Conservation (phyloP, 2,329 filamentous ascomycete genomes). For the Botryosphaeria agaves region DNA sequence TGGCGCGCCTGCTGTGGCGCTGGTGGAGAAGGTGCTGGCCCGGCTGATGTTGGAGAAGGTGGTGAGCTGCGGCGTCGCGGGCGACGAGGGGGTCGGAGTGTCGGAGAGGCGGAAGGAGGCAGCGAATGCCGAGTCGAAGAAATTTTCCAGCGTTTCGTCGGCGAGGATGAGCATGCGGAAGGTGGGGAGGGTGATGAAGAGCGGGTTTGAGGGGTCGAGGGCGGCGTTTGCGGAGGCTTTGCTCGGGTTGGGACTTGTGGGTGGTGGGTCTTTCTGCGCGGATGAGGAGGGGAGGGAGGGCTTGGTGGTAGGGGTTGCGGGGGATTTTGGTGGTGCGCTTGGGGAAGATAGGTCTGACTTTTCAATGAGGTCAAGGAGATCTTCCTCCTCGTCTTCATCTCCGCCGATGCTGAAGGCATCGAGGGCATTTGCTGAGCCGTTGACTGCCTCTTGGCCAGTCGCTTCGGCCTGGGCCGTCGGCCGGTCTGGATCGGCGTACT, state of each 20-base stretch:
- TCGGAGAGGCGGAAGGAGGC: conserved; percentile 81
- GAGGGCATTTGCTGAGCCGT: conserved; percentile 20
- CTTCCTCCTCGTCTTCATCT: conserved; percentile 41
- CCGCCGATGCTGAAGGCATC: conserved; percentile 61
- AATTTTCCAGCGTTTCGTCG: conserved; percentile 87
- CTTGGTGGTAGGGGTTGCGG: conserved; percentile 11
- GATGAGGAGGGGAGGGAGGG: conserved; percentile 13
- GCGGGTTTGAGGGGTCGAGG: conserved; percentile 77
- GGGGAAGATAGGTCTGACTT: not conserved
- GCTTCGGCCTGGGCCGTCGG: conserved; percentile 36
- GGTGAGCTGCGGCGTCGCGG: conserved; percentile 52
- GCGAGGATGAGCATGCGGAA: conserved; percentile 98
- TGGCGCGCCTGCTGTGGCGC: conserved; percentile 3
- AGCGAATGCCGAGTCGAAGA: conserved; percentile 93
- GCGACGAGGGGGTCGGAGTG: conserved; percentile 28
- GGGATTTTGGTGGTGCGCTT: conserved; percentile 11
- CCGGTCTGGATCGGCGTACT: conserved; percentile 90
- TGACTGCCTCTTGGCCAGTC: conserved; percentile 14
- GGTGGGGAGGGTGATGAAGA: conserved; percentile 90
- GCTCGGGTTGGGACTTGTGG: conserved; percentile 39
- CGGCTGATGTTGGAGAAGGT: conserved; percentile 59
- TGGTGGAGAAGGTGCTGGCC: conserved; percentile 17
- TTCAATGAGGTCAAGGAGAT: conserved; percentile 47
- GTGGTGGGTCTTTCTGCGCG: conserved; percentile 10
- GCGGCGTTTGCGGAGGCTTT: conserved; percentile 74